Evolutionary conservation across 2,329 filamentous ascomycete genomes (phyloP), one percentile per base, ranked within the genome.

Genomic region (Colletotrichum australisinense): DNA sequence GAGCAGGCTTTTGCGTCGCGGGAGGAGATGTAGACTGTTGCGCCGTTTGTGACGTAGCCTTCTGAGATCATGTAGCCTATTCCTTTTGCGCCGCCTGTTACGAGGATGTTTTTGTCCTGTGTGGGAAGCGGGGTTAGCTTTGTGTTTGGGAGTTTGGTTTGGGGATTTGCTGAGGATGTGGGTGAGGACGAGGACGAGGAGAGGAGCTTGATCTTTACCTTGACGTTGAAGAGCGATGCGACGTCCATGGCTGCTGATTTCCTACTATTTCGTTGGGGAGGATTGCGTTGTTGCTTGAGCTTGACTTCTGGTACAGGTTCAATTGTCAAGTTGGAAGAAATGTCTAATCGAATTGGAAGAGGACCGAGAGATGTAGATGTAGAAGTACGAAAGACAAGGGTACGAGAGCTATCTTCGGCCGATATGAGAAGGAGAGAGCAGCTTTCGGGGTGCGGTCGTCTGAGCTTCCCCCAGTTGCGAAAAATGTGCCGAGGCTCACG

Each of bases 21-120:
- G 6, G 90, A 92, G 6, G 90, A 89, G 73, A 93, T 89, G 85
- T 93, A 93, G 19, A 93, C 91, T 63, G 85, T 89, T 49, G 88
- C 88, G 69, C 91, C 90, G 81, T 92, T 92, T 69, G 85, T 80
- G n/a, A 92, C 86, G 81, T 91, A 93, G 70, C 90, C 91, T 69
- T 90, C 85, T 38, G 89, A 88, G 75, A 93, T 93, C 91, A 93
- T 93, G 72, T 88, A 88, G 19, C 91, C 91, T 75, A 93, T 89
- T 75, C 91, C 91, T 78, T 92, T 89, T 58, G 86, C 88, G 65
- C 88, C 84, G 75, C 89, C 89, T 5, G 89, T 91, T 65, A 91
- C 84, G 72, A 91, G 85, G 76, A 90, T 87, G 65, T 89, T 87
- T 83, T 91, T 91, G 80, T 84, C 88, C 86, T 88, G 28, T 5